These are phyloP conservation scores for Calonectria hongkongensis DNA, from an alignment of 2,329 filamentous ascomycete genomes.

Conservation along the genomic window DNA sequence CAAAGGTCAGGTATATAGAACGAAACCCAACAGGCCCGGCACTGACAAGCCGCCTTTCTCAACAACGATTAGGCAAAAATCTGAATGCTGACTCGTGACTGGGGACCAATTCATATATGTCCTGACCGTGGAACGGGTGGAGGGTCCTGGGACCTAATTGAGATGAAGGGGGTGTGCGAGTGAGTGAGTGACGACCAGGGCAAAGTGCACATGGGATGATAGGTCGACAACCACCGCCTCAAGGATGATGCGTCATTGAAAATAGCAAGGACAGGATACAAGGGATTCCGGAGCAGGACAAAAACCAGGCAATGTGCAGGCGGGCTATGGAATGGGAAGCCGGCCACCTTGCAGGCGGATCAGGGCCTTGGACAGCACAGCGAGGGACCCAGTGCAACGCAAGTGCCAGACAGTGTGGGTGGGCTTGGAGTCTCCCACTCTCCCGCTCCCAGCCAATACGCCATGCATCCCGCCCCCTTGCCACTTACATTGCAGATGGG, in stretches of 20 bases:
- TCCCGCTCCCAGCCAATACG: conserved; percentile 22
- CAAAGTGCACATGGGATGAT: conserved; percentile 13
- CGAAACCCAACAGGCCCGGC: conserved; percentile 49
- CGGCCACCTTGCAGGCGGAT: conserved; percentile 21
- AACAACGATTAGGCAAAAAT: conserved; percentile 13
- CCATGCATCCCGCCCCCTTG: conserved; percentile 21
- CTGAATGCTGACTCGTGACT: conserved; percentile 3
- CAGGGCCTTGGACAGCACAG: conserved; percentile 27
- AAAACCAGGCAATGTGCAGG: conserved; percentile 4
- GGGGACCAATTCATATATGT: conserved; percentile 10
- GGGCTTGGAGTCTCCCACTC: conserved; percentile 23
- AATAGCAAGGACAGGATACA: background rate
- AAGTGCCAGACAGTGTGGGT: conserved; percentile 25
- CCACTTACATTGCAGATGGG: conserved; percentile 17
- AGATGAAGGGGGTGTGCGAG: conserved; percentile 4
- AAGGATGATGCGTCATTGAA: conserved; percentile 9
- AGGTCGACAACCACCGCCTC: background rate
- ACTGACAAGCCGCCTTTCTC: conserved; percentile 49
- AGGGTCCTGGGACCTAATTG: background rate
- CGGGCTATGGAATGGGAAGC: conserved; percentile 10
- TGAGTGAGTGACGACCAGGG: conserved; percentile 13
- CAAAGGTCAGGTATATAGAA: conserved; percentile 50
- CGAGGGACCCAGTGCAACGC: conserved; percentile 29
- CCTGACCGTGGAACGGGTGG: conserved; percentile 2
- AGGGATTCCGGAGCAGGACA: background rate